phyloP scores from a whole-genome alignment of 345 rosid species.

The Litchi chinensis region DNA sequence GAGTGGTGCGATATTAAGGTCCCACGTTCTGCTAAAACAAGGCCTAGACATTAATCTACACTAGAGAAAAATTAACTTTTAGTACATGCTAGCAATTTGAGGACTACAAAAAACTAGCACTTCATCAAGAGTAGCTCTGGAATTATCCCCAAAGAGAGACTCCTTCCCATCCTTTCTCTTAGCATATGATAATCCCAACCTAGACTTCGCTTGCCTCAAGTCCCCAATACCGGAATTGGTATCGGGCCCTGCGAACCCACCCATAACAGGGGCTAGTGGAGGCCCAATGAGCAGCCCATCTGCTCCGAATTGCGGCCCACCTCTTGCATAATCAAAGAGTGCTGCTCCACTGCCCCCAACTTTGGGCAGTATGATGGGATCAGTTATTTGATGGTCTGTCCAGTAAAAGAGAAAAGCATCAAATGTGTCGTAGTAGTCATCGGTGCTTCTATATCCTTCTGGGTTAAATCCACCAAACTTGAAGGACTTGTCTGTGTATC shows the following conservation, averaged over 20 bases:
- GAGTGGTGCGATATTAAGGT: too few species aligned
- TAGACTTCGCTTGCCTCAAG: slow-evolving; percentile 77
- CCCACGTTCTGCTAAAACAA: too few species aligned
- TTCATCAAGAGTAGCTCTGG: slow-evolving; percentile 54
- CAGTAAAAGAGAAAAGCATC: slow-evolving; percentile 86
- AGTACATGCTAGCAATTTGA: slow-evolving; percentile 75
- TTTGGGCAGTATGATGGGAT: slow-evolving; percentile 56
- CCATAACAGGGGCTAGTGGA: slow-evolving; percentile 79
- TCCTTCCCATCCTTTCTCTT: slow-evolving; percentile 76
- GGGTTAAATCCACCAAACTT: slow-evolving; percentile 85
- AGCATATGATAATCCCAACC: slow-evolving; percentile 81
- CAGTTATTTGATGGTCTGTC: slow-evolving; percentile 36
- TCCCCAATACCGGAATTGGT: slow-evolving; percentile 79
- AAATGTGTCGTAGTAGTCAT: slow-evolving; percentile 81
- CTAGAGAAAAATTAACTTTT: not conserved
- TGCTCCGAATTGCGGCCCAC: slow-evolving; percentile 76
- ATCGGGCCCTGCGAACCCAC: slow-evolving; percentile 80
- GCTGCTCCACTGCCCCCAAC: slow-evolving; percentile 93
- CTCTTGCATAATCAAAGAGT: slow-evolving; percentile 74
- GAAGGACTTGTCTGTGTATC: slow-evolving; percentile 64
- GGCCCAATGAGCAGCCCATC: slow-evolving; percentile 84
- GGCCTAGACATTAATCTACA: too few species aligned
- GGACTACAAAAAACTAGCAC: slow-evolving; percentile 77
- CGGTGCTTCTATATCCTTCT: slow-evolving; percentile 90
- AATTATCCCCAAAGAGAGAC: slow-evolving; percentile 72